These are phyloP conservation scores for Breviolum minutum DNA, from an alignment of 73 alveolate species.

Conservation along the genomic window DNA sequence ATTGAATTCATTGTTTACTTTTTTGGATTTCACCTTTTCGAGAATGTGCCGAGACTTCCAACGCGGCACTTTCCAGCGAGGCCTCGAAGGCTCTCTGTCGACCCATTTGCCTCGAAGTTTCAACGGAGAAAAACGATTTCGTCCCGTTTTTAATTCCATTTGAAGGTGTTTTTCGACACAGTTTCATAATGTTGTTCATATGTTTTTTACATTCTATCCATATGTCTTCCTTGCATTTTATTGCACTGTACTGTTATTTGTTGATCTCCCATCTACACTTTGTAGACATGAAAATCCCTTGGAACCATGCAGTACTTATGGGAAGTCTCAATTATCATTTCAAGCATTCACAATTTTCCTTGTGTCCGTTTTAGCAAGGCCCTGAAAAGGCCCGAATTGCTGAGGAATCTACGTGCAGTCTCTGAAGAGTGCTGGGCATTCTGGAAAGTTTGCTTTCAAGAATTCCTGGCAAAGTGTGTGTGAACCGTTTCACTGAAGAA, in stretches of 20 bases:
- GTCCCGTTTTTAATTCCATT: no score
- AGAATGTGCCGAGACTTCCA: no score
- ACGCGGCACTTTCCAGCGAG: not conserved
- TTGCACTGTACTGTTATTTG: not conserved
- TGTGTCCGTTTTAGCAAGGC: not conserved
- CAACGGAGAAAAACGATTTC: not conserved
- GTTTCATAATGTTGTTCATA: not conserved
- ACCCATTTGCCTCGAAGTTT: slow-evolving; percentile 70
- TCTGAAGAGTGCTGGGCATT: slow-evolving; percentile 64
- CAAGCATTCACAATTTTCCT: not conserved
- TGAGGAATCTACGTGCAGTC: slow-evolving; percentile 40
- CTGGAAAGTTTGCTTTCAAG: slow-evolving; percentile 79
- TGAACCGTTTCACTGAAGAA: not conserved
- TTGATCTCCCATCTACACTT: not conserved
- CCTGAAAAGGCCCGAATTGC: not conserved
- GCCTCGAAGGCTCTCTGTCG: slow-evolving; percentile 80
- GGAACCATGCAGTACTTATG: no score
- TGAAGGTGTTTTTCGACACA: no score
- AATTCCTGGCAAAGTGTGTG: slow-evolving; percentile 7
- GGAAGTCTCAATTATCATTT: no score
- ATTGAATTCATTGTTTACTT: no score
- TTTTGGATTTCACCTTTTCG: no score
- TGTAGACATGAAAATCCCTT: no score
- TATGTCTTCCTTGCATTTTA: not conserved
- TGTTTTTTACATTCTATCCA: no score